Evolutionary conservation across 805 yeast genomes (phyloP), one percentile per base, ranked within the genome.

Genomic region (Wickerhamiella cacticola): DNA sequence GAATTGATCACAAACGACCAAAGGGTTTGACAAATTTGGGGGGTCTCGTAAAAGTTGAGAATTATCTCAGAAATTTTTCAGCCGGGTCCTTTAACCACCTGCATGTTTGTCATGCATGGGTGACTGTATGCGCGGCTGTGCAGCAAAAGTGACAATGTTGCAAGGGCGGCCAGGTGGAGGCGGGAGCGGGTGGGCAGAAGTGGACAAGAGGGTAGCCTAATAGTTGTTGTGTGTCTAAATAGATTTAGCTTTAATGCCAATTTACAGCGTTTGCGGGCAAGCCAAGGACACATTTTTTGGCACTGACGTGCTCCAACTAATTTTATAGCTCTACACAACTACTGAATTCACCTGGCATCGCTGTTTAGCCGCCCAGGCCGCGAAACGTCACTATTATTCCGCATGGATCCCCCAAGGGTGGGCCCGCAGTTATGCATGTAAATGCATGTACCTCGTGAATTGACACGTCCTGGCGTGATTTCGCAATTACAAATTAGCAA

Each of bases 21-120:
- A 35, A 12, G 7, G 10, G 10, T 12, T 25, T 25, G 7, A 25
- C 29, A 26, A 26, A 26, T 12, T 12, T 9, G 12, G 12, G 12
- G 12, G 29, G 12, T 26, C 29, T 12, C 8, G 29, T 8, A 26
- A 26, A 26, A 26, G 12, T 26, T n/a, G 36, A 31, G 36, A 31
- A 13, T 24, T 40, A 40, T 40, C 43, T 40, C n/a, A 23, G 33
- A 40, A 40, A 40, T 40, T 25, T 40, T 40, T 40, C 43, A 40
- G 33, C 43, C 22, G n/a, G n/a, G 9, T 16, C 21, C 24, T 18
- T 24, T 19, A 40, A 31, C 33, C 8, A 8, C 25, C 42, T 39
- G 42, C 42, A 39, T 21, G 42, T 39, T 39, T 39, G 42, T 39
- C 42, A 39, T 39, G 42, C 42, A 39, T 39, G 15, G 5, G 36